phyloP scores from a whole-genome alignment of 345 rosid species.

The Adansonia digitata region DNA sequence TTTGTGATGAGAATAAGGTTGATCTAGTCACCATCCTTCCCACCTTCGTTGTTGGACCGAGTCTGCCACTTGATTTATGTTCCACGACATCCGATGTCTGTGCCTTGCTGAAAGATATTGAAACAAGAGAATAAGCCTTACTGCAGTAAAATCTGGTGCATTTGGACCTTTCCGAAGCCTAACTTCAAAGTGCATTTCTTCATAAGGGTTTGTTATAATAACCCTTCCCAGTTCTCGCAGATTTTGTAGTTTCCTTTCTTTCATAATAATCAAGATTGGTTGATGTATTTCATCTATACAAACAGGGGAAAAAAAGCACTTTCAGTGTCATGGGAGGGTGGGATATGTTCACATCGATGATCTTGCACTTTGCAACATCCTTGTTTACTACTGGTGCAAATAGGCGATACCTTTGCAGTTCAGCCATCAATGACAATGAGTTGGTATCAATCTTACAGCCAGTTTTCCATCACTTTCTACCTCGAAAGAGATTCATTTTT shows the following conservation, averaged over 20 bases:
- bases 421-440: slow-evolving; percentile 45
- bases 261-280: too few relatives aligned
- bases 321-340: slow-evolving; percentile 80
- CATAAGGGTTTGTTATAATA: not conserved
- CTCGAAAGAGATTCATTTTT: slow-evolving; percentile 42
- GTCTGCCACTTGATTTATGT: slow-evolving; percentile 62
- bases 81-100: slow-evolving; percentile 80
- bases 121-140: not conserved
- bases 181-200: not conserved
- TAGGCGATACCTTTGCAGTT: slow-evolving; percentile 71
- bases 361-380: slow-evolving; percentile 69
- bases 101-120: slow-evolving; percentile 63
- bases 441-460: slow-evolving; percentile 42
- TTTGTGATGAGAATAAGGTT: slow-evolving; percentile 54
- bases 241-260: not conserved
- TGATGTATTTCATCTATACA: not conserved
- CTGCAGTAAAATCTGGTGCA: too few relatives aligned
- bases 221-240: not conserved
- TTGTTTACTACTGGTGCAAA: slow-evolving; percentile 41
- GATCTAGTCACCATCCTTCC: slow-evolving; percentile 67
- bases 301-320: slow-evolving; percentile 61
- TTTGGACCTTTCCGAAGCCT: not conserved
- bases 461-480: slow-evolving; percentile 58
- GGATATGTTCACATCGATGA: slow-evolving; percentile 90
- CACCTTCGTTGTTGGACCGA: slow-evolving; percentile 75